Evolutionary conservation across 371 early-diverging fungal species (phyloP), one percentile per base, ranked within the genome.

Genomic region (Capillidium heterosporum): DNA sequence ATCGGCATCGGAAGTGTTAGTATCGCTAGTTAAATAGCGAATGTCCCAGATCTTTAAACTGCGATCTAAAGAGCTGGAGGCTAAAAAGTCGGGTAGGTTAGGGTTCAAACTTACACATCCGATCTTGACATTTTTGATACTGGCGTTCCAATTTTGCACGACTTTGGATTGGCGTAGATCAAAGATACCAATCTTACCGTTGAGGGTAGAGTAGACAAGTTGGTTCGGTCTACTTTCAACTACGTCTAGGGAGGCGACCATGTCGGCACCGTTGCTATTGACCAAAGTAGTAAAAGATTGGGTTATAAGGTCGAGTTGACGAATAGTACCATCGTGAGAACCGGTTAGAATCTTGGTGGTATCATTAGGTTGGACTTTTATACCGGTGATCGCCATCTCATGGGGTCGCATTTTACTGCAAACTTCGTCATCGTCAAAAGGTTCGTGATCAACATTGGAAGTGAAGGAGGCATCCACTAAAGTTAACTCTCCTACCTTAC

Each of bases 31-130:
- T 5, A 50, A 31, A n/a, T 50, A 13, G 24, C 92, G 66, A 5
- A 68, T 62, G 64, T 91, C 92, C 84, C 85, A 90, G 11, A 91
- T 62, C 19, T 73, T 71, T 52, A 78, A 67, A 0, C 77, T 73
- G 15, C 80, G 66, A 63, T 89, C 89, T 51, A 78, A 69, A 7
- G 80, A 79, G 0, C 77, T 70, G 0, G 78, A 74, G 2, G 76
- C 80, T n/a, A 89, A 56, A 35, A 80, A 63, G 58, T 84, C 63
- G 1, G 57, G 52, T 31, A 79, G 64, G 8, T 67, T 66, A n/a
- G 85, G 85, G 40, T 85, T 81, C 15, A 81, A 60, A n/a, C 73
- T 66, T 17, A 87, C 64, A 58, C 81, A 77, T 0, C 82, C 82
- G 27, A 88, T 67, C 50, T 88, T 85, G 50, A 76, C 77, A 26